These are phyloP conservation scores for Adansonia gregorii DNA, from an alignment of 441 rosid genomes.

Conservation along the genomic window DNA sequence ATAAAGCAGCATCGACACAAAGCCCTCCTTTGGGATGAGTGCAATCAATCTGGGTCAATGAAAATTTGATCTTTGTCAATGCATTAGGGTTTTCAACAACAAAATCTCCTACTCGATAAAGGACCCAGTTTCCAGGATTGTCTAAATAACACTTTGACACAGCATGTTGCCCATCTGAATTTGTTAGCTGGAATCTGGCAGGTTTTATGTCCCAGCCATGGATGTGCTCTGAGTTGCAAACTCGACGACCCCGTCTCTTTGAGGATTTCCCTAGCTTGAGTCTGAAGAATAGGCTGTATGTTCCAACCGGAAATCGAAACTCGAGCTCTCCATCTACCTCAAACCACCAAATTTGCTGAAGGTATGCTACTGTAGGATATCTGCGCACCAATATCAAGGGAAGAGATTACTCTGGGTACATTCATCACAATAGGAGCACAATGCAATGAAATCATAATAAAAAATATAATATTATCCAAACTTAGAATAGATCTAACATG, in stretches of 20 bases:
- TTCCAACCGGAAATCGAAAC: slow-evolving; percentile 66
- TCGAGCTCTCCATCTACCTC: slow-evolving; percentile 77
- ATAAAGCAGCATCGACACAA: slow-evolving; percentile 57
- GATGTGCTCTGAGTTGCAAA: slow-evolving; percentile 57
- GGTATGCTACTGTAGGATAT: slow-evolving; percentile 68
- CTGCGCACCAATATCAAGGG: slow-evolving; percentile 33
- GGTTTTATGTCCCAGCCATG: slow-evolving; percentile 88
- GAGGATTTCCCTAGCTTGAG: slow-evolving; percentile 63
- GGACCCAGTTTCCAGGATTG: slow-evolving; percentile 61
- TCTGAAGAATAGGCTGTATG: slow-evolving; percentile 73
- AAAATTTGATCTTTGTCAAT: slow-evolving; percentile 55
- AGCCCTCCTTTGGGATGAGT: slow-evolving; percentile 87
- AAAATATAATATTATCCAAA: background rate
- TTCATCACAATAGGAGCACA: background rate
- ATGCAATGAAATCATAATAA: background rate
- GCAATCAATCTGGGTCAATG: slow-evolving; percentile 85
- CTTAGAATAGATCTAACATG: background rate
- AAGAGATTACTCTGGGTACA: background rate
- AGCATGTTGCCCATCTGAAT: slow-evolving; percentile 62
- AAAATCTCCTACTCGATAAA: slow-evolving; percentile 71
- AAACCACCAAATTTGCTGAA: slow-evolving; percentile 88
- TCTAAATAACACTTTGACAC: slow-evolving; percentile 50
- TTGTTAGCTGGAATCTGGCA: slow-evolving; percentile 60
- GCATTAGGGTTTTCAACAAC: slow-evolving; percentile 41
- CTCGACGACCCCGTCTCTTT: slow-evolving; percentile 65